These are phyloP conservation scores for Saccharum hybrid DNA, from an alignment of 202 grass and related monocot genomes.

Conservation along the genomic window DNA sequence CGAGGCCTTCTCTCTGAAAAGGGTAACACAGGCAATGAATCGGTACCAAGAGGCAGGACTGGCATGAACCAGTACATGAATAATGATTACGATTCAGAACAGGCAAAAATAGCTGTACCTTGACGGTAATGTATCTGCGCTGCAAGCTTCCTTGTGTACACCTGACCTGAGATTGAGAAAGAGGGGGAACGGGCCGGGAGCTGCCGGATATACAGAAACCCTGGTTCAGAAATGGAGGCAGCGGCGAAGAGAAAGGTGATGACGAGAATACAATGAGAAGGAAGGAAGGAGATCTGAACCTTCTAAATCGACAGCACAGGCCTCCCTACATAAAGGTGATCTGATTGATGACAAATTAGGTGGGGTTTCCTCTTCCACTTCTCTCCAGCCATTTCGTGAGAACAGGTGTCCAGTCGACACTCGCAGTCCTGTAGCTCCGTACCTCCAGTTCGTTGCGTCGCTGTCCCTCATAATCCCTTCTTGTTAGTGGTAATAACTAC, in stretches of 20 bases:
- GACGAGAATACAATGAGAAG: not conserved
- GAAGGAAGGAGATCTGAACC: constrained; percentile 32
- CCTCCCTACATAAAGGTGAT: constrained; percentile 28
- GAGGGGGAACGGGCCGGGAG: not conserved
- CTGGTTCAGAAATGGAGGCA: not conserved
- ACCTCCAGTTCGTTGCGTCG: not conserved
- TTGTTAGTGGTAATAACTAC: not conserved
- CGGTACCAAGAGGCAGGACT: too few species aligned
- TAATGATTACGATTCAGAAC: not conserved
- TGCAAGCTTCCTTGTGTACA: not conserved
- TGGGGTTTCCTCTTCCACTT: constrained; percentile 4
- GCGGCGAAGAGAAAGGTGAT: not conserved
- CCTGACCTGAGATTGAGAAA: not conserved
- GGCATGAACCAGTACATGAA: not conserved
- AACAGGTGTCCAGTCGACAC: constrained; percentile 24
- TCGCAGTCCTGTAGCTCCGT: not conserved
- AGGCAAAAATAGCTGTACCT: not conserved
- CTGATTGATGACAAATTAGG: constrained; percentile 12
- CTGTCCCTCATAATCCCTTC: constrained; percentile 7
- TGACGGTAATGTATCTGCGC: not conserved
- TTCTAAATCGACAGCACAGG: constrained; percentile 14
- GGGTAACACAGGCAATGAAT: not conserved
- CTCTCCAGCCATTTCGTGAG: not conserved
- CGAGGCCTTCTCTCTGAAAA: not conserved
- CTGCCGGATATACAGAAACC: not conserved